Conservation (phyloP, 371 early-diverging fungal species). For the Funneliformis caledonium region DNA sequence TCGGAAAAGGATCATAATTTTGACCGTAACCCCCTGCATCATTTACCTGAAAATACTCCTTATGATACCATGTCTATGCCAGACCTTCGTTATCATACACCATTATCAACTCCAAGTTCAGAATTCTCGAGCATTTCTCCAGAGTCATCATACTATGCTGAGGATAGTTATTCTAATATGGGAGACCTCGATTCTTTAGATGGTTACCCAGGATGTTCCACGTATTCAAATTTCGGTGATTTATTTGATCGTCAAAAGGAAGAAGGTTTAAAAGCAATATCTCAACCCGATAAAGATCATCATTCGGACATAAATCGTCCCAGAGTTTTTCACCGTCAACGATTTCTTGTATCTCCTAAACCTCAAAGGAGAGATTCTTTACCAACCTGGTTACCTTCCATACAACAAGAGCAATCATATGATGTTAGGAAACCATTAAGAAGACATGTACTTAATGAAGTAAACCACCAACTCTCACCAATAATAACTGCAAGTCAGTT, state of each 20-base stretch:
- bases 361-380: slow-evolving; percentile 47
- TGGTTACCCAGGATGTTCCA: slow-evolving; percentile 40
- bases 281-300: slow-evolving; percentile 38
- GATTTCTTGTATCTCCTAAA: slow-evolving; percentile 39
- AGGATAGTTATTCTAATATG: slow-evolving; percentile 25
- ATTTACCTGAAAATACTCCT: slow-evolving; percentile 15
- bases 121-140: slow-evolving; percentile 38
- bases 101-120: slow-evolving; percentile 32
- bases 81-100: slow-evolving; percentile 28
- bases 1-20: not conserved
- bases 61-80: slow-evolving; percentile 36
- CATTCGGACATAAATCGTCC: slow-evolving; percentile 47
- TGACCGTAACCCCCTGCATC: not conserved
- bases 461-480: not conserved
- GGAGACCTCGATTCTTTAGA: slow-evolving; percentile 33
- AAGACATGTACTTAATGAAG: slow-evolving; percentile 40
- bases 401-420: slow-evolving; percentile 36
- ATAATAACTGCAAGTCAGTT: not conserved
- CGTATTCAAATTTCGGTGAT: slow-evolving; percentile 45
- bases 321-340: slow-evolving; percentile 45
- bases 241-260: slow-evolving; percentile 46
- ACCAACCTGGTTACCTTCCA: slow-evolving; percentile 47
- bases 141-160: slow-evolving; percentile 31
- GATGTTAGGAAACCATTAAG: slow-evolving; percentile 21
- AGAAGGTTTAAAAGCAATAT: slow-evolving; percentile 46